Evolutionary conservation across 2,329 filamentous ascomycete species (phyloP), one percentile per base, ranked within the genome.

Genomic region (Macrophomina phaseolina): DNA sequence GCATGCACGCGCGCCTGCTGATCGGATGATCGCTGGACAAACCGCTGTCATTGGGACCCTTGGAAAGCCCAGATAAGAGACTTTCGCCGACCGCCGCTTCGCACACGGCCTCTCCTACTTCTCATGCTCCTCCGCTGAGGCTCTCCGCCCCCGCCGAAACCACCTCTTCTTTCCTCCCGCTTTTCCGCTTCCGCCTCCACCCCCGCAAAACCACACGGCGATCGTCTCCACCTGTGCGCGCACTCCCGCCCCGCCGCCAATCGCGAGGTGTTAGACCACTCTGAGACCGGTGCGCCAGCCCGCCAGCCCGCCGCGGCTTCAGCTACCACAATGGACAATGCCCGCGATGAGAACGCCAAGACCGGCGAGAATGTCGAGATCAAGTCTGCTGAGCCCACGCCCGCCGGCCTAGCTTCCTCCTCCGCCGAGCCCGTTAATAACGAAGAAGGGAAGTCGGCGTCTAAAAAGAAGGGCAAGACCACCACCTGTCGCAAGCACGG

Each of bases 391-490:
- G 62, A 65, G 9, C 38, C 51, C 11, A n/a, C 49, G 5, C 18
- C 51, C 8, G 38, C 62, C 5, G 49, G 56, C 5, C 38, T 65
- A 12, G 56, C 36, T 23, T 23, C 23, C 28, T 16, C 51, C 12
- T 23, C 38, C 6, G 12, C 28, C 18, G 8, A 55, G 16, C 11
- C 40, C 40, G 18, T 38, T 7, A 73, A 69, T 48, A 70, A 71
- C 32, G 66, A 28, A 8, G 65, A 30, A 64, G 65, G 30, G 36
- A 67, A 71, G 34, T 67, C 69, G 4, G 7, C 18, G n/a, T 5
- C 45, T n/a, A 49, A 38, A 30, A 70, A 68, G 55, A 69, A 69
- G 42, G 60, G 48, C 18, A 64, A 66, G 46, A 61, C 45, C 49
- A 66, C 34, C 49, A 38, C 7, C 36, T 66, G 52, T 14, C n/a